phyloP scores from a whole-genome alignment of 805 yeast genomes.

The Monosporozyma yasuniensis region DNA sequence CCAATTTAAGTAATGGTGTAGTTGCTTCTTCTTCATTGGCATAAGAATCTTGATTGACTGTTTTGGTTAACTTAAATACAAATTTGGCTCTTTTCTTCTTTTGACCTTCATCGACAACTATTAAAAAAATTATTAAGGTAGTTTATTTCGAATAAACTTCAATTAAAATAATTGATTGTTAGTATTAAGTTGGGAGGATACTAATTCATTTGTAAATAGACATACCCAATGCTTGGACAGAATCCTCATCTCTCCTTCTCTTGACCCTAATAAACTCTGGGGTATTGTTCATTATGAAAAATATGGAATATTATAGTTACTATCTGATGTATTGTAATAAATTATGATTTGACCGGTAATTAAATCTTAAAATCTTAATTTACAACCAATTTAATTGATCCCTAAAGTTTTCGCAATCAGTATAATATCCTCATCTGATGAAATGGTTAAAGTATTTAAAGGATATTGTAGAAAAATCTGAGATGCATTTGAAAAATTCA shows the following conservation, averaged over 20 bases:
- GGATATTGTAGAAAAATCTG: not conserved
- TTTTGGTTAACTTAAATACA: slow-evolving; percentile 42
- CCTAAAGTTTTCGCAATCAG: not conserved
- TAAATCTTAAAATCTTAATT: too few relatives aligned
- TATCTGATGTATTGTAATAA: not conserved
- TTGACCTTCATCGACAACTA: slow-evolving; percentile 30
- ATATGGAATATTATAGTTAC: not conserved
- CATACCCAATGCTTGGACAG: slow-evolving; percentile 65
- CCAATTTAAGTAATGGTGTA: slow-evolving; percentile 23
- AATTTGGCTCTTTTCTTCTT: slow-evolving; percentile 27
- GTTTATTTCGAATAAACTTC: not conserved
- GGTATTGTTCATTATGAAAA: slow-evolving; percentile 3
- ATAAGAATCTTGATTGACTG: slow-evolving; percentile 32
- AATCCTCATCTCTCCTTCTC: slow-evolving; percentile 79
- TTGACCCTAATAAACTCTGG: slow-evolving; percentile 77
- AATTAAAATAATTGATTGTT: not conserved
- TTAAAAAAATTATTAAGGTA: not conserved
- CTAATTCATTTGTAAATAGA: not conserved
- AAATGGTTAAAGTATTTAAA: not conserved
- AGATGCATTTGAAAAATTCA: not conserved
- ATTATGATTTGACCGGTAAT: too few relatives aligned
- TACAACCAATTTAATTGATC: not conserved
- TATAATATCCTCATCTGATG: not conserved
- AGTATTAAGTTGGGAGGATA: not conserved
- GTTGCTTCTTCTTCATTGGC: slow-evolving; percentile 21